Evolutionary conservation across 208 protist species (phyloP), one percentile per base, ranked within the genome.

Genomic region (Trypanosoma avium): DNA sequence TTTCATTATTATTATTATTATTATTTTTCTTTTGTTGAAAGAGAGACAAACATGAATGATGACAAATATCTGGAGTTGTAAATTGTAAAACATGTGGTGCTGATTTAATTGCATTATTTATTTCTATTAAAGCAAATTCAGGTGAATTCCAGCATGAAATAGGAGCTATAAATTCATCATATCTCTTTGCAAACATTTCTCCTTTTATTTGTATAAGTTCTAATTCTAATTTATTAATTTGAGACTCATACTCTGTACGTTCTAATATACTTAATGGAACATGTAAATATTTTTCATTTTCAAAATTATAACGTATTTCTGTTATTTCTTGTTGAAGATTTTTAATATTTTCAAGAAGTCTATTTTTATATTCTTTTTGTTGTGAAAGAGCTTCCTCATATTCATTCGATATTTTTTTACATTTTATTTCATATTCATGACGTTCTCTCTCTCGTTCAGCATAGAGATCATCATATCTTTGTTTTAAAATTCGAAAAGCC

Each of bases 61-160:
- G 56, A 53, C 82, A 73, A 1, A 54, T 57, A 4, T 75, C 70
- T 12, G 63, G 62, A 8, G 67, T 81, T 30, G 72, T 79, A 26
- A 85, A 88, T 48, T 80, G 72, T 1, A 88, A 50, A 4, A 85
- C 49, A 29, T 46, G 50, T 55, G 26, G 58, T 49, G 61, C 58
- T 17, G 73, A 67, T 32, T 36, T 30, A 7, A 68, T 45, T 19
- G 21, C 52, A 26, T 68, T 13, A 17, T 29, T 19, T 30, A 58
- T 42, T 8, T 4, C 42, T 19, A n/a, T 24, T 10, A 68, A 22
- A 10, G 38, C 21, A 6, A 22, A 26, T 12, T 29, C 52, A 5
- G 62, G 42, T 26, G n/a, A 53, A 48, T 47, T 19, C 61, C 61
- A 68, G 2, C 29, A 17, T 21, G 19, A 50, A 24, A 50, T 9